Base-by-base conservation (phyloP, 768 basidiomycete genomes). In the Coprinopsis marcescibilis region DNA sequence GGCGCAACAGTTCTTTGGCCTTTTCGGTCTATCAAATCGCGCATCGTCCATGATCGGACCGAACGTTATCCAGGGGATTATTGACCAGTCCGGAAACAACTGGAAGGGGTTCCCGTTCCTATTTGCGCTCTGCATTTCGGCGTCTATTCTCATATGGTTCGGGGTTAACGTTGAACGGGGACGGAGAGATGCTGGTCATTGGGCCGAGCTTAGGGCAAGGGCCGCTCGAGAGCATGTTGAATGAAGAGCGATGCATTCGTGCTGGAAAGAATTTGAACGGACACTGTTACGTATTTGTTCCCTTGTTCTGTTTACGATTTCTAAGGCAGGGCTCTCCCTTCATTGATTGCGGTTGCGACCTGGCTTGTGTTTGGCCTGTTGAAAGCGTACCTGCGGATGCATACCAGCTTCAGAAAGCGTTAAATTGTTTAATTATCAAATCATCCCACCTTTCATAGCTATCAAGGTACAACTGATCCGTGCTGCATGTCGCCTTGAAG, bases 21-120 rank as follows among this genome's bases (percentile, higher is more conserved):
- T 94, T 19, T 92, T 87, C 54, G 87, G 86, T 6, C 75, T 92
- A 20, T 89, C 84, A 2, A 89, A 89, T 61, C 78, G 86, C 10
- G 86, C 86, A 0, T 89, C 85, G n/a, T 85, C 83, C 2, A 87
- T 89, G 77, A 80, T 91, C 35, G 89, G 89, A 0, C 88, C 89
- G 0, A 90, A 86, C 51, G 87, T 90, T 7, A 82, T 90, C 30
- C 85, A 89, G 59, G 85, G 80, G 2, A 89, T 90, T 58, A 89
- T 92, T 48, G 70, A 89, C 62, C 67, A 66, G 40, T 71, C 79
- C 2, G 82, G 81, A 0, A 73, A 80, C 59, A 89, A 85, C 58
- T 90, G 89, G 89, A 73, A 77, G 57, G 89, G 89, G 0, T 91
- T 91, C 61, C 84, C 86, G 2, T 90, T 91, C 68, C 65, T 91